Conservation (phyloP, 768 basidiomycete species). For the Collybia mongolica region DNA sequence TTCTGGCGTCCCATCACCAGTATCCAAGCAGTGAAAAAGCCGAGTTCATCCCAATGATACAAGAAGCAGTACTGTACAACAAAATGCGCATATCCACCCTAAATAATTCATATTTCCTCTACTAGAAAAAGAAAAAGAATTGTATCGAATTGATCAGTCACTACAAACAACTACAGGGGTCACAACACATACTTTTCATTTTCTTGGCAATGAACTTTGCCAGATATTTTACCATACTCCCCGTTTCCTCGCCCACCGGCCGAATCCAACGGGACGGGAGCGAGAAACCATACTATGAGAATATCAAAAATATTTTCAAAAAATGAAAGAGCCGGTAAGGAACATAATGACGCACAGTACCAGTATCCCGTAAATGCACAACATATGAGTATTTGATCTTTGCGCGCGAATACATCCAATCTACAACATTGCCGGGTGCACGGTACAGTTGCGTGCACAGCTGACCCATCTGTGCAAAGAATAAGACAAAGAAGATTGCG, state of each 20-base stretch:
- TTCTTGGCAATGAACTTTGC: slow-evolving; percentile 60
- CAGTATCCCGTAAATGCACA: slow-evolving; percentile 66
- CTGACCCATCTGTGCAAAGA: slow-evolving; percentile 35
- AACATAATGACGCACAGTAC: slow-evolving; percentile 47
- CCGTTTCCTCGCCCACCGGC: slow-evolving; percentile 78
- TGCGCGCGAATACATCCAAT: slow-evolving; percentile 59
- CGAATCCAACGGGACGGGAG: slow-evolving; percentile 72
- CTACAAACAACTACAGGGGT: too few relatives aligned
- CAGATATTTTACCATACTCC: slow-evolving; percentile 62
- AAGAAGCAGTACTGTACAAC: too few relatives aligned
- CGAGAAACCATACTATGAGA: slow-evolving; percentile 70
- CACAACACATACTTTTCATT: slow-evolving; percentile 24
- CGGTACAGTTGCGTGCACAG: slow-evolving; percentile 46
- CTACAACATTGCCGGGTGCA: slow-evolving; percentile 64
- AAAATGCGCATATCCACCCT: too few relatives aligned
- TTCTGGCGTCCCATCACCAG: too few relatives aligned
- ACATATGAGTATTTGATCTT: slow-evolving; percentile 64
- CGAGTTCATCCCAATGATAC: too few relatives aligned
- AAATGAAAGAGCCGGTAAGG: neutral
- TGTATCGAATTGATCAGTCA: too few relatives aligned
- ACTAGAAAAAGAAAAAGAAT: too few relatives aligned
- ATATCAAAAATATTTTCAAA: neutral
- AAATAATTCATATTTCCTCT: too few relatives aligned
- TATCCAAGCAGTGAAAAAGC: too few relatives aligned
- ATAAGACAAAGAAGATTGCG: neutral